Conservation (phyloP, 2,329 filamentous ascomycete genomes). For the Xylaria sp. region DNA sequence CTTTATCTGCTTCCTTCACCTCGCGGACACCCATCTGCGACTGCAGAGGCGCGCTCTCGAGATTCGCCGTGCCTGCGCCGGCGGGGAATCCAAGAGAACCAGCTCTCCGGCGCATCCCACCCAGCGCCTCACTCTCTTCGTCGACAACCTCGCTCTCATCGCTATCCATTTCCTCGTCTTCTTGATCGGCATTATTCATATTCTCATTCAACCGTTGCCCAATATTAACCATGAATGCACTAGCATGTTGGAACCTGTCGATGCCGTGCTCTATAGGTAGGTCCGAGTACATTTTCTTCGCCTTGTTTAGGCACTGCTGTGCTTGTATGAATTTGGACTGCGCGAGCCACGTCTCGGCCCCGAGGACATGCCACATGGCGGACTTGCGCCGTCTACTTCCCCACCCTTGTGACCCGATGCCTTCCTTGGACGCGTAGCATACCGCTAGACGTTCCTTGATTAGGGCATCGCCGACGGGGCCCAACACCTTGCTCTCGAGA, state of each 20-base stretch:
- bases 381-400: constrained; percentile 82
- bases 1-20: constrained; percentile 12
- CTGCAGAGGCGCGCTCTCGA: constrained; percentile 59
- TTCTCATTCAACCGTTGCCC: constrained; percentile 56
- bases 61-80: constrained; percentile 41
- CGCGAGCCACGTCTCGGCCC: constrained; percentile 82
- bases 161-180: constrained; percentile 24
- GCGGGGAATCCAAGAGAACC: constrained; percentile 58
- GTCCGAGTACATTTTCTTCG: constrained; percentile 60
- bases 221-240: constrained; percentile 58
- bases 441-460: constrained; percentile 84
- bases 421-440: constrained; percentile 78
- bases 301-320: constrained; percentile 76
- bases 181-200: constrained; percentile 46
- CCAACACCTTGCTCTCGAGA: constrained; percentile 78
- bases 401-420: constrained; percentile 68
- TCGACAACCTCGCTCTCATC: constrained; percentile 46
- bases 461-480: constrained; percentile 77
- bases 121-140: constrained; percentile 62
- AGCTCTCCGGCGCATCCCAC: constrained; percentile 58
- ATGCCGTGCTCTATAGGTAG: constrained; percentile 58
- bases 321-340: constrained; percentile 80
- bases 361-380: constrained; percentile 85
- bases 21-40: constrained; percentile 29
- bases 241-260: constrained; percentile 56